These are phyloP conservation scores for Dothistroma septosporum DNA, from an alignment of 2,329 filamentous ascomycete genomes.

Conservation along the genomic window DNA sequence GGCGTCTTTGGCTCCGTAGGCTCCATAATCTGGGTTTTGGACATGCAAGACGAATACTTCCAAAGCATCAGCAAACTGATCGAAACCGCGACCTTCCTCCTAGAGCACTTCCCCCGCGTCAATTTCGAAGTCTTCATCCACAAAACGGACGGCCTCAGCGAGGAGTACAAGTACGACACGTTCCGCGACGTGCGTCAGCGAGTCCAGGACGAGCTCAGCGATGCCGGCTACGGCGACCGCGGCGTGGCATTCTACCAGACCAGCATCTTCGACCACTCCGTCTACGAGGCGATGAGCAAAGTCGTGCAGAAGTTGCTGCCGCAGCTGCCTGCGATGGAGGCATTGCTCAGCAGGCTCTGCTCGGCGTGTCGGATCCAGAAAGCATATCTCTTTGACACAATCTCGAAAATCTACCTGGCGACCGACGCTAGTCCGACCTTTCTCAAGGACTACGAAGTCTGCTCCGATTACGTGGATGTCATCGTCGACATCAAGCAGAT, in stretches of 20 bases:
- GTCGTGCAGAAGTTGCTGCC: slow-evolving; percentile 97
- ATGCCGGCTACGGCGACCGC: slow-evolving; percentile 88
- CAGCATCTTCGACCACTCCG: slow-evolving; percentile 96
- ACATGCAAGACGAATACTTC: slow-evolving; percentile 96
- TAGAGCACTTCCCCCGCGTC: slow-evolving; percentile 84
- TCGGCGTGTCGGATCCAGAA: slow-evolving; percentile 95
- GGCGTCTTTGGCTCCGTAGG: slow-evolving; percentile 92
- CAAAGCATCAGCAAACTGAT: slow-evolving; percentile 86
- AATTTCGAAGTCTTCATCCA: slow-evolving; percentile 99
- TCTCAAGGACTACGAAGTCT: slow-evolving; percentile 95
- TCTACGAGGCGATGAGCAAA: slow-evolving; percentile 97
- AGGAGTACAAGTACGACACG: slow-evolving; percentile 94
- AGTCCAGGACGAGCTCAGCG: slow-evolving; percentile 91
- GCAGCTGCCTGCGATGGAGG: slow-evolving; percentile 85
- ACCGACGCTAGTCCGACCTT: slow-evolving; percentile 91
- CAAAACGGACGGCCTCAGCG: slow-evolving; percentile 95
- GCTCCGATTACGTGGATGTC: slow-evolving; percentile 96
- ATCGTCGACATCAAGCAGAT: slow-evolving; percentile 96
- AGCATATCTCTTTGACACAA: slow-evolving; percentile 94
- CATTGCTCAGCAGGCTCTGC: slow-evolving; percentile 88
- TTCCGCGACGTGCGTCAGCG: slow-evolving; percentile 95
- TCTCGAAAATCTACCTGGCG: slow-evolving; percentile 98
- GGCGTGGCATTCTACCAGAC: slow-evolving; percentile 94
- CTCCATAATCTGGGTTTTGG: slow-evolving; percentile 96
- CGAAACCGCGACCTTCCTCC: slow-evolving; percentile 80